Evolutionary conservation across 2,329 filamentous ascomycete genomes (phyloP), one percentile per base, ranked within the genome.

Genomic region (Colletotrichum aenigma): DNA sequence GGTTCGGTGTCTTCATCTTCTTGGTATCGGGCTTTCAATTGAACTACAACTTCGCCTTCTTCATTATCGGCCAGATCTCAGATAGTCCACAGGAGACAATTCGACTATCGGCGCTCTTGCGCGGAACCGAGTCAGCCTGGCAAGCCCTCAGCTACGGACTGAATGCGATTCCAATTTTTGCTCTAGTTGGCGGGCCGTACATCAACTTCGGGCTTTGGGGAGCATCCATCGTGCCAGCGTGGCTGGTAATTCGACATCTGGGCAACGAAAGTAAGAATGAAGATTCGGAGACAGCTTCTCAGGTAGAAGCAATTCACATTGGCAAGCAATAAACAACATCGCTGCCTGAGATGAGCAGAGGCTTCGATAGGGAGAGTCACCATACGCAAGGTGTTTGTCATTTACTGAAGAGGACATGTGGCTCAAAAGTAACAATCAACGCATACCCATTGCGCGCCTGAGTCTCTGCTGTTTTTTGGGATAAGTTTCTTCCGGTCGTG

Each of bases 41-140:
- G n/a, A 94, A 94, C 79, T 94, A 94, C 81, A 87, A 94, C 78
- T 94, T 91, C 80, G 83, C 93, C 8, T 94, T 94, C 82, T 94
- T 94, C 79, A 86, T 94, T 69, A 89, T 94, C 13, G 88, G 89
- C 0, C 91, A 93, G 76, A 81, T 94, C 4, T 92, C 93, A 1
- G 84, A 85, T 3, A 86, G 87, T 13, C 88, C 93, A 34, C 87
- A 89, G 48, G 91, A 94, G 78, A 89, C 94, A 0, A 88, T 94
- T 28, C 88, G 93, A 1, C 89, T 92, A 77, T 89, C 93, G 0
- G 92, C 91, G 0, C 81, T 94, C 12, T 82, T 94, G 9, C 87
- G 93, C 75, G 93, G 91, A 0, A 93, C 91, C 0, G 93, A 94
- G 81, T 93, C 92, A 4, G 93, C 91, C 0, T 92, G 91, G 83